phyloP scores from a whole-genome alignment of 2,329 filamentous ascomycete genomes.

The Purpureocillium lavendulum region DNA sequence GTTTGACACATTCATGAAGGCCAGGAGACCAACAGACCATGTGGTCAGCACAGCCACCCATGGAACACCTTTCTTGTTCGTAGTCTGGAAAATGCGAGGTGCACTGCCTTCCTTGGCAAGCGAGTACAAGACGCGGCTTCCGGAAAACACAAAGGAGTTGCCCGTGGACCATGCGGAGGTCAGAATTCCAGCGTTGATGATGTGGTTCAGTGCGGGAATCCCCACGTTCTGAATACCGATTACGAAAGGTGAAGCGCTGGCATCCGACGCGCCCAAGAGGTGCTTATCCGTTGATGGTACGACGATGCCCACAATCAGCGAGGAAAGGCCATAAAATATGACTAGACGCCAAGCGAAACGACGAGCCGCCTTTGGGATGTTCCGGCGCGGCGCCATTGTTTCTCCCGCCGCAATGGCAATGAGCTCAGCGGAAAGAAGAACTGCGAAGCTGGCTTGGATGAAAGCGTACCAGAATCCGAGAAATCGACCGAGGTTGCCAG shows the following conservation, averaged over 20 bases:
- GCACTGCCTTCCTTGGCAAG: constrained; percentile 59
- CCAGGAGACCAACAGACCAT: constrained; percentile 45
- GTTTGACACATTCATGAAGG: constrained; percentile 55
- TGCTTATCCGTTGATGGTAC: constrained; percentile 56
- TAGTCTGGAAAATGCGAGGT: constrained; percentile 49
- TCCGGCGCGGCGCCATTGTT: constrained; percentile 51
- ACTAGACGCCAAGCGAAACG: constrained; percentile 53
- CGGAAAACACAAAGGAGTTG: constrained; percentile 54
- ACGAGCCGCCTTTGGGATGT: constrained; percentile 56
- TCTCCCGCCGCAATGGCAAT: constrained; percentile 55
- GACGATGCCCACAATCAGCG: constrained; percentile 50
- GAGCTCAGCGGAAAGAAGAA: constrained; percentile 51
- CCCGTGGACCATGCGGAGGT: constrained; percentile 55
- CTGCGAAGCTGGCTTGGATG: constrained; percentile 39
- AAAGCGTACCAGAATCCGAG: constrained; percentile 60
- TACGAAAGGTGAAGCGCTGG: constrained; percentile 52
- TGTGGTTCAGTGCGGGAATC: constrained; percentile 52
- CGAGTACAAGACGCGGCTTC: constrained; percentile 59
- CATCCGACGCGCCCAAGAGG: constrained; percentile 40
- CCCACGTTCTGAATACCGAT: constrained; percentile 57
- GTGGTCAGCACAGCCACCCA: constrained; percentile 34
- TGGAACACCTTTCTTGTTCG: constrained; percentile 52
- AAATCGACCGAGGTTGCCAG: constrained; percentile 47
- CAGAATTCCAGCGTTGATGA: constrained; percentile 60
- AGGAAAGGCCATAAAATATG: constrained; percentile 52